Conservation (phyloP, 1,139 yeast species). For the Spathaspora sp. region DNA sequence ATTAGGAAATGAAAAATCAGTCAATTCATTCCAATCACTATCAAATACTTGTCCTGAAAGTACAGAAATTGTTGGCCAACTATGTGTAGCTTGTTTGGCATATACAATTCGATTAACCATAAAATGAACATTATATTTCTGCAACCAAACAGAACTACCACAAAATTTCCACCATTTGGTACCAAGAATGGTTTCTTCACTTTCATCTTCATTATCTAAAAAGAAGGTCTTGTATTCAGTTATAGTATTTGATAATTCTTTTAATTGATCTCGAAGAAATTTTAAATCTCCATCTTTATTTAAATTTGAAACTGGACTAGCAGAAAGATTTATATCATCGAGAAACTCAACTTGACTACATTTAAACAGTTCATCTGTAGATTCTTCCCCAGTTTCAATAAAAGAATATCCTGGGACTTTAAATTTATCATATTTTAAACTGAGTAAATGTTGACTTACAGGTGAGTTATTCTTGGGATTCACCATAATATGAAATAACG, state of each 20-base stretch:
- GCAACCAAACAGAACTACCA: conserved; percentile 34
- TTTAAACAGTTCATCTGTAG: not conserved
- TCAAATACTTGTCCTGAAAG: conserved; percentile 26
- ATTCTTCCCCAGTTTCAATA: conserved; percentile 6
- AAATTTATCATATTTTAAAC: conserved; percentile 1
- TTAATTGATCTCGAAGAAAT: conserved; percentile 9
- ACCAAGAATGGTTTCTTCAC: conserved; percentile 15
- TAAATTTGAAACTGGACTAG: conserved; percentile 3
- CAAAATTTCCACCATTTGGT: conserved; percentile 32
- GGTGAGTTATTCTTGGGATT: not conserved
- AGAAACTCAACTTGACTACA: conserved; percentile 7
- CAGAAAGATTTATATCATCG: not conserved
- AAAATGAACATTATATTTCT: conserved; percentile 32
- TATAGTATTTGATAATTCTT: not conserved
- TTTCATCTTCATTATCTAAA: conserved; percentile 12
- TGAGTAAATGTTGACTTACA: not conserved
- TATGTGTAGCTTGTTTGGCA: conserved; percentile 20
- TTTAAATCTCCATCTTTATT: conserved; percentile 11
- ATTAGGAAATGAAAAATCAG: conserved; percentile 20
- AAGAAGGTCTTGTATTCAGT: conserved; percentile 10
- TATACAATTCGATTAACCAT: conserved; percentile 32
- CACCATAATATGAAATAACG: not conserved
- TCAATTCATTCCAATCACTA: conserved; percentile 28
- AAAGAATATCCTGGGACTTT: conserved; percentile 14
- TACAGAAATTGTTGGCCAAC: conserved; percentile 25